Conservation (phyloP, 2,329 filamentous ascomycete species). For the Sarocladium brachiariae region DNA sequence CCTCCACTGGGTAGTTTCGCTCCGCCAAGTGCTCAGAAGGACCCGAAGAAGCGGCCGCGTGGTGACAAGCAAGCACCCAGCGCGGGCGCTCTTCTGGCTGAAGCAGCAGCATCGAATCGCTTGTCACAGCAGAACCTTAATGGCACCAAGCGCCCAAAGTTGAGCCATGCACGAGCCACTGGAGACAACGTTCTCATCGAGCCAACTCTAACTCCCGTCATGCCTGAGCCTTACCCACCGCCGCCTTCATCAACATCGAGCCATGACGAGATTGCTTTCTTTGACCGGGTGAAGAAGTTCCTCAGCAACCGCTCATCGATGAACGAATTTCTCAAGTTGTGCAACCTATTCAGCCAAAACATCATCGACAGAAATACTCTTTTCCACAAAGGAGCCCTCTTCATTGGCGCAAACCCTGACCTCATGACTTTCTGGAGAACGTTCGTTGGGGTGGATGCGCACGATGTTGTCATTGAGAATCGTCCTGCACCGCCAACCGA, state of each 20-base stretch:
- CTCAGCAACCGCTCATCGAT: conserved; percentile 88
- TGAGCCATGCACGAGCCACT: conserved; percentile 59
- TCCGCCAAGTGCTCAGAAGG: conserved; percentile 76
- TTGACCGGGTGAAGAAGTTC: conserved; percentile 94
- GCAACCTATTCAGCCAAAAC: conserved; percentile 90
- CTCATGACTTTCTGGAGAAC: conserved; percentile 83
- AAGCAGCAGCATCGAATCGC: conserved; percentile 32
- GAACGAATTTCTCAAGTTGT: conserved; percentile 94
- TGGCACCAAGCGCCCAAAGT: conserved; percentile 61
- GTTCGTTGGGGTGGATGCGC: conserved; percentile 71
- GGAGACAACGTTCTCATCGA: conserved; percentile 58
- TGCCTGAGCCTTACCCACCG: conserved; percentile 81
- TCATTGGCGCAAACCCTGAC: conserved; percentile 83
- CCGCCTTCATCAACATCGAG: conserved; percentile 65
- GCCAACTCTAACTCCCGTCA: conserved; percentile 78
- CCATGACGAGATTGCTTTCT: conserved; percentile 84
- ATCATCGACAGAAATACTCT: conserved; percentile 82
- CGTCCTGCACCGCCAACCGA: conserved; percentile 67
- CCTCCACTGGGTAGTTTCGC: conserved; percentile 95
- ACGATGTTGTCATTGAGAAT: conserved; percentile 74
- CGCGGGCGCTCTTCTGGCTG: conserved; percentile 36
- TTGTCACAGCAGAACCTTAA: conserved; percentile 26
- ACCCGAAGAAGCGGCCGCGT: conserved; percentile 80
- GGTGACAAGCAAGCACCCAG: conserved; percentile 48
- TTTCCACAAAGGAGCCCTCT: conserved; percentile 73